Conservation (phyloP, 345 rosid genomes). For the Aquilaria yunnanensis region DNA sequence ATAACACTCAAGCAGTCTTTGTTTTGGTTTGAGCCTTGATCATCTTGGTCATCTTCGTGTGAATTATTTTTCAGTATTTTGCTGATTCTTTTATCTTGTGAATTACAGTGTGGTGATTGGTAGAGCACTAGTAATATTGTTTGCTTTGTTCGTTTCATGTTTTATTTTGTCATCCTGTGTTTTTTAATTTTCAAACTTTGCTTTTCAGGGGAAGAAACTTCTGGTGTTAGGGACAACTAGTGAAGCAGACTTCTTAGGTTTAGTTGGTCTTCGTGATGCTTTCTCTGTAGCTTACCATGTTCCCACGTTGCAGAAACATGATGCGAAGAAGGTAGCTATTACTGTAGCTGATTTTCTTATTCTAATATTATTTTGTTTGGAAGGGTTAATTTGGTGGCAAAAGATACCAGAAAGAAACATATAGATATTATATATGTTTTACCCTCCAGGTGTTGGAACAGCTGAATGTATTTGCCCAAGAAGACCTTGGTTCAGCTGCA, state of each 20-base stretch:
- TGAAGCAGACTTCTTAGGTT: constrained; percentile 73
- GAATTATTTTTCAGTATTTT: too few species aligned
- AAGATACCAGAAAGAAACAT: too few species aligned
- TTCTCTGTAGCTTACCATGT: constrained; percentile 72
- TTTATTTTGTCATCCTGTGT: neutral
- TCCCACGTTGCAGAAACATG: constrained; percentile 64
- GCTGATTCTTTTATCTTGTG: too few species aligned
- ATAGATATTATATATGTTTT: constrained; percentile 5
- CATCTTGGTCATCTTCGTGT: too few species aligned
- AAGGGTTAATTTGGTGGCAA: too few species aligned
- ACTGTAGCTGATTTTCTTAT: neutral
- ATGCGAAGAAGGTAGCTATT: constrained; percentile 69
- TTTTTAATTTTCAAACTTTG: constrained; percentile 10
- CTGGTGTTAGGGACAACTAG: constrained; percentile 93
- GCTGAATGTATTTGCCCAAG: constrained; percentile 69
- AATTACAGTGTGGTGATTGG: too few species aligned
- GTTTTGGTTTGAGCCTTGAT: too few species aligned
- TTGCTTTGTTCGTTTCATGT: too few species aligned
- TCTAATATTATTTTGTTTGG: neutral
- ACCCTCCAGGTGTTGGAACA: constrained; percentile 52
- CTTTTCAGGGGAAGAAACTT: constrained; percentile 77
- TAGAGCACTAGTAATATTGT: too few species aligned
- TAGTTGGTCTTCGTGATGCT: constrained; percentile 62
- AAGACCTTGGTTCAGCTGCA: constrained; percentile 62
- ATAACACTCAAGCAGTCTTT: too few species aligned